phyloP scores from a whole-genome alignment of 164 flowering plant genomes.

The Umbilicus rupestris region DNA sequence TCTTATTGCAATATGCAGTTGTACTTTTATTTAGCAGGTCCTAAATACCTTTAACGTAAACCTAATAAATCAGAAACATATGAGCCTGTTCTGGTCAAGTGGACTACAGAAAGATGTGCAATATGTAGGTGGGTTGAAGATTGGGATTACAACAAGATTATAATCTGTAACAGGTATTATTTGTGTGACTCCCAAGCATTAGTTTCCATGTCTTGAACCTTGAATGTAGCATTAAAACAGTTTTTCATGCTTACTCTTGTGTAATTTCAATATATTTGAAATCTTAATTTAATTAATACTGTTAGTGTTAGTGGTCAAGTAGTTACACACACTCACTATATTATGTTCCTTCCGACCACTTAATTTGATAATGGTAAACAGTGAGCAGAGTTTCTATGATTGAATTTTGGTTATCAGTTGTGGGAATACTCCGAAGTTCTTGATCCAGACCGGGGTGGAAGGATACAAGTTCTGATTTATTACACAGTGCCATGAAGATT shows the following conservation, averaged over 20 bases:
- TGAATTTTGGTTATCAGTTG: not conserved
- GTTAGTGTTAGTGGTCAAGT: not conserved
- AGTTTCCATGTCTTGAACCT: not conserved
- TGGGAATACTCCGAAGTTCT: not conserved
- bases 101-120: slow-evolving; percentile 99
- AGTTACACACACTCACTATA: not conserved
- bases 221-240: not conserved
- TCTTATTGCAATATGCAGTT: not conserved
- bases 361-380: not conserved
- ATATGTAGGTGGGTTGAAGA: slow-evolving; percentile 98
- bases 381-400: not conserved
- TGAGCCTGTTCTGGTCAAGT: slow-evolving; percentile 80
- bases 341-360: not conserved
- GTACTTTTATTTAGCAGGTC: no score
- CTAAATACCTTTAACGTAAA: not conserved
- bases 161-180: slow-evolving; percentile 79
- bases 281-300: not conserved
- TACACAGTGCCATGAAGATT: not conserved
- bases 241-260: not conserved
- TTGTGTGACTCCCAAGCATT: not conserved
- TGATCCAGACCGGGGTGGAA: no score
- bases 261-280: not conserved
- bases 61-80: slow-evolving; percentile 54
- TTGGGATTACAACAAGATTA: slow-evolving; percentile 96
- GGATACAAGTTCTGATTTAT: not conserved